These are phyloP conservation scores for Ambrosia trifida DNA, from an alignment of 129 eudicot genomes.

Conservation along the genomic window DNA sequence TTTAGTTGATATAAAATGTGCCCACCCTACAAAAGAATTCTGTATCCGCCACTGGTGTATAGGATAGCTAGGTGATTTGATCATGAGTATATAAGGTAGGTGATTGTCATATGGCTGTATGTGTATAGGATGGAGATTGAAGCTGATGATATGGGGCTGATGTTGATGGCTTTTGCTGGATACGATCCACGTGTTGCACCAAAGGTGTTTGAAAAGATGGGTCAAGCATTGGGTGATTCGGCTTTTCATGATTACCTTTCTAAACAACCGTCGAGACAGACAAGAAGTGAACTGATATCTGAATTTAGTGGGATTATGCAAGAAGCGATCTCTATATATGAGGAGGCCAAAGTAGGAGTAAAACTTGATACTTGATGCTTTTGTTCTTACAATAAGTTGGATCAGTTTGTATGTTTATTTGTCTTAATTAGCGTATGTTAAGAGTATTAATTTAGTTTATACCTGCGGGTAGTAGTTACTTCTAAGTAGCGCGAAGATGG, in stretches of 20 bases:
- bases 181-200: slow-evolving; percentile 69
- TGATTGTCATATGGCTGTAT: slow-evolving; percentile 31
- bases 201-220: slow-evolving; percentile 62
- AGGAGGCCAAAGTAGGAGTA: slow-evolving; percentile 52
- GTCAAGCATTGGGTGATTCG: slow-evolving; percentile 46
- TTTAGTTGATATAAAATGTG: no score
- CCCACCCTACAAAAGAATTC: no score
- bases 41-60: no score
- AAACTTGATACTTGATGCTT: slow-evolving; percentile 51
- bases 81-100: not conserved
- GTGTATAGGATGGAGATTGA: slow-evolving; percentile 74
- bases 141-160: slow-evolving; percentile 69
- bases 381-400: slow-evolving; percentile 29
- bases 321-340: slow-evolving; percentile 12
- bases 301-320: no score
- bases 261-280: slow-evolving; percentile 73
- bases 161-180: slow-evolving; percentile 60
- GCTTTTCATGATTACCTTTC: slow-evolving; percentile 57
- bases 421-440: no score
- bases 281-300: slow-evolving; percentile 57
- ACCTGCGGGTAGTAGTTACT: no score
- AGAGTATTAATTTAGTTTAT: no score
- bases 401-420: no score
- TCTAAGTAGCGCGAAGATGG: no score
- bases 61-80: not conserved